phyloP scores from a whole-genome alignment of 257 asterid genomes.

The Henckelia pumila region DNA sequence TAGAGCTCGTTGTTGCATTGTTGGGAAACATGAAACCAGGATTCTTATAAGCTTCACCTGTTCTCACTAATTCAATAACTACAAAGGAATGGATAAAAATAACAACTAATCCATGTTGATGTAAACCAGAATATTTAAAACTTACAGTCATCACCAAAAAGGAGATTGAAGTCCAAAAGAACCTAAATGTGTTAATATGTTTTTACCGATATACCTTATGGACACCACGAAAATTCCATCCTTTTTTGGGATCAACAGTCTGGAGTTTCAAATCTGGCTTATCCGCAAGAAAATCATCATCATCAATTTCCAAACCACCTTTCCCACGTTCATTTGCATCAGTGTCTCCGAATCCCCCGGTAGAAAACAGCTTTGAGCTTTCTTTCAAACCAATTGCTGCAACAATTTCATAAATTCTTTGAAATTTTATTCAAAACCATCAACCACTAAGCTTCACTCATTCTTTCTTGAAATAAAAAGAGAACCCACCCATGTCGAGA shows the following conservation, averaged over 20 bases:
- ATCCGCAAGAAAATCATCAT: constrained; percentile 53
- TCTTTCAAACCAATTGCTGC: constrained; percentile 44
- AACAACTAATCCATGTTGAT: neutral
- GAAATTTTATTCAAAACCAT: too few relatives aligned
- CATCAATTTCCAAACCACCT: constrained; percentile 38
- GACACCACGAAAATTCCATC: constrained; percentile 96
- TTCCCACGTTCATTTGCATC: constrained; percentile 31
- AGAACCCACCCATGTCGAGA: neutral
- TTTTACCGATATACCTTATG: constrained; percentile 54
- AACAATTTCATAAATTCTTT: too few relatives aligned
- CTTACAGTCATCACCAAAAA: constrained; percentile 11
- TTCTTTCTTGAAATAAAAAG: neutral
- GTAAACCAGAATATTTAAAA: neutral
- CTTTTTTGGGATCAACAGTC: constrained; percentile 81
- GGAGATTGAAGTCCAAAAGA: neutral
- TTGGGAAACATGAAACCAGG: neutral
- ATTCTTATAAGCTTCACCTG: neutral
- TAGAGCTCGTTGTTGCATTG: constrained; percentile 10
- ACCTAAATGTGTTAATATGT: neutral
- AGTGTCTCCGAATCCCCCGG: constrained; percentile 37
- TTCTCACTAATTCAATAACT: constrained; percentile 5
- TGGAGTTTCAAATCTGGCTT: constrained; percentile 70
- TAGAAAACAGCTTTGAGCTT: constrained; percentile 50
- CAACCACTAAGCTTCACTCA: too few relatives aligned
- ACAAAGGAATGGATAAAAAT: neutral